Conservation (phyloP, 1,139 yeast genomes). For the Waltiozyma sp. region DNA sequence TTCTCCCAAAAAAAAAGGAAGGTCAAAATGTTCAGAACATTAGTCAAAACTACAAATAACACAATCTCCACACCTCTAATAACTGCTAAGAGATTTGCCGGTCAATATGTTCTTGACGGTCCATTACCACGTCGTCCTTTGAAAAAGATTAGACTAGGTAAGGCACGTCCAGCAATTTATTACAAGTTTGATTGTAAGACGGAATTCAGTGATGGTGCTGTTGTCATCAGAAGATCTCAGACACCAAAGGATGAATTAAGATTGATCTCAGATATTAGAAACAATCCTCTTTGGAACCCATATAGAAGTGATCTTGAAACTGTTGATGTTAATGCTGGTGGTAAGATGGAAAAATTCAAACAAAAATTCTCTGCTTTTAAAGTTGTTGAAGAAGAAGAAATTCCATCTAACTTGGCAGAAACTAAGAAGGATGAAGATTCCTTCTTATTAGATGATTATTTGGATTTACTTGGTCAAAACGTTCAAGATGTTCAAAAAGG, state of each 20-base stretch:
- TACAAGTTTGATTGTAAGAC: constrained; percentile 80
- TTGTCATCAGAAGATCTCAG: constrained; percentile 70
- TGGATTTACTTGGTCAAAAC: constrained; percentile 52
- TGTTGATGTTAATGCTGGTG: constrained; percentile 73
- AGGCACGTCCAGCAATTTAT: constrained; percentile 87
- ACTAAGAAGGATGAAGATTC: constrained; percentile 16
- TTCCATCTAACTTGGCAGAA: constrained; percentile 5
- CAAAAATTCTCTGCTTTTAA: constrained; percentile 56
- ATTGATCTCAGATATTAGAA: constrained; percentile 82
- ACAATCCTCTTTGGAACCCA: constrained; percentile 80
- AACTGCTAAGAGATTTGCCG: constrained; percentile 2
- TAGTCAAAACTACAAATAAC: not conserved
- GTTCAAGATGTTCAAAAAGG: constrained; percentile 50
- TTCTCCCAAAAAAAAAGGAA: too few relatives aligned
- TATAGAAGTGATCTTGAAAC: constrained; percentile 66
- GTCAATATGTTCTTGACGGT: constrained; percentile 12
- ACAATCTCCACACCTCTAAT: not conserved
- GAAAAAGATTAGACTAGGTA: constrained; percentile 40
- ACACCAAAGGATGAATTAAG: constrained; percentile 82
- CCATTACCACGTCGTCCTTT: constrained; percentile 27
- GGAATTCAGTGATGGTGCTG: constrained; percentile 90
- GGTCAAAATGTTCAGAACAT: not conserved
- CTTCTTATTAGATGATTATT: constrained; percentile 39
- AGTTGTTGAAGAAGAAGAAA: constrained; percentile 14
- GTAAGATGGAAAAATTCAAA: constrained; percentile 77